Evolutionary conservation across 768 basidiomycete species (phyloP), one percentile per base, ranked within the genome.

Genomic region (Naganishia vishniacii): DNA sequence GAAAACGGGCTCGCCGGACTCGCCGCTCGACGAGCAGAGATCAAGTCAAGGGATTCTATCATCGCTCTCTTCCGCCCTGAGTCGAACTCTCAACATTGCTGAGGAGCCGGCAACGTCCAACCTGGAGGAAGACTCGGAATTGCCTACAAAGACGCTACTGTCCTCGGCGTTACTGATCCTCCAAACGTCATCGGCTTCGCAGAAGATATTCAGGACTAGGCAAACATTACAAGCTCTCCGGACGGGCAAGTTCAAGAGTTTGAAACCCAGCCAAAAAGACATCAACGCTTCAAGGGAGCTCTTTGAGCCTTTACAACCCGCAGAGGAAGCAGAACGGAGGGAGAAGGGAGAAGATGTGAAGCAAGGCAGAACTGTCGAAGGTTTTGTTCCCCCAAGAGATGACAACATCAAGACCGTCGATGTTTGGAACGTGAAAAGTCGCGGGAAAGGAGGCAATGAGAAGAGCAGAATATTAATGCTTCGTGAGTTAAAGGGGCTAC

Each of bases 91-190:
- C 23, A 56, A 34, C 13, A 12, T 56, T 2, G 18, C 7, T 16
- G 37, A 16, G 34, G 34, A 56, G 8, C 5, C 53, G 32, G 2
- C 28, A 9, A 12, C 59, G 25, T 29, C 60, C 9, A 13, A 34
- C 12, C 25, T 28, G 34, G 68, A 75, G 20, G 72, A 74, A 20
- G 83, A 84, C 66, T 81, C 81, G 4, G 69, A 67, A 7, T 60
- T 87, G 4, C 44, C 32, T 6, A 48, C 44, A 46, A 62, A 44
- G 32, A 40, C 86, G 0, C 80, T 89, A 13, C 84, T 88, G 72
- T 82, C 88, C 71, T 89, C 85, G 84, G 87, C 87, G 0, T 86
- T 88, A 5, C 78, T 88, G 7, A 87, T 91, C 53, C 79, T 91
- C 28, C 86, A 88, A 68, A 89, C 89, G 0, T 75, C 87, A 0